A percentile compares a stretch with the other conserved stretches of the same genome.
These are phyloP conservation scores for Stenogyne calaminthoides DNA, from an alignment of 305 asterid genomes.

Conservation along the genomic window DNA sequence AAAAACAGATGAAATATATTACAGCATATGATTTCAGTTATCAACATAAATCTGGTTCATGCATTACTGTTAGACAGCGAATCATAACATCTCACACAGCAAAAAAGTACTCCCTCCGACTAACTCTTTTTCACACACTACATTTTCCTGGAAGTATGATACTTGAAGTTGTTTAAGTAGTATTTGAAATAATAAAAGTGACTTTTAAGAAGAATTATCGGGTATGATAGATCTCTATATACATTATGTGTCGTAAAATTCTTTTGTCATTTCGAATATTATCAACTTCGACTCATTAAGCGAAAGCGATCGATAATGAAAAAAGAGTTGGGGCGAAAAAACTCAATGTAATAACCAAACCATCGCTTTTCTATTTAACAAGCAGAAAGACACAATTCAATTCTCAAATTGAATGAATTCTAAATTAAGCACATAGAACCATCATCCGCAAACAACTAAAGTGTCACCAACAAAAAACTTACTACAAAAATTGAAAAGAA, in stretches of 20 bases:
- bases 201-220: no score
- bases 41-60: background rate
- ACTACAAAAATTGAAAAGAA: background rate
- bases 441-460: background rate
- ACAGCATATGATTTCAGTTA: background rate
- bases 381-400: background rate
- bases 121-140: no score
- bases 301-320: no score
- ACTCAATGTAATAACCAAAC: background rate
- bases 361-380: background rate
- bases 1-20: background rate
- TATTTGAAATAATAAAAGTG: no score
- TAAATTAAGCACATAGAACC: background rate
- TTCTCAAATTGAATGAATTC: background rate
- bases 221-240: no score
- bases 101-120: no score
- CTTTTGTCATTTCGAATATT: no score
- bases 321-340: no score
- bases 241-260: no score
- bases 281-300: no score
- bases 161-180: no score
- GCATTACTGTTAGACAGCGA: background rate
- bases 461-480: background rate
- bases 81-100: background rate
- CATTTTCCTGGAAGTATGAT: no score